Conservation (phyloP, 2,329 filamentous ascomycete species). For the Fusarium pilosicola region DNA sequence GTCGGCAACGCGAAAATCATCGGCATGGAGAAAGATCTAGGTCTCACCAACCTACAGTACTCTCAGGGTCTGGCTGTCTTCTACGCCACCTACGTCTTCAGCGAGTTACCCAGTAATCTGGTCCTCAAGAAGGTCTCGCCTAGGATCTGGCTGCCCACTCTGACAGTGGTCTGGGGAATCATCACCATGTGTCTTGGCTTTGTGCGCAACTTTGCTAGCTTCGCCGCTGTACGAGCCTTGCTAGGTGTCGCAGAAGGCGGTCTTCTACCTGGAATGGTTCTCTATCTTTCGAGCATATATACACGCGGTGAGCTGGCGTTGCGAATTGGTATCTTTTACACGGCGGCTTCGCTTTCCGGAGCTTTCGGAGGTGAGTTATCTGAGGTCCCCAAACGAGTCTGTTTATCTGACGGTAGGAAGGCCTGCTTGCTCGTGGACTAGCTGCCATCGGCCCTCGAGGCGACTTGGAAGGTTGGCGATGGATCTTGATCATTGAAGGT, state of each 20-base stretch:
- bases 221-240: conserved; percentile 56
- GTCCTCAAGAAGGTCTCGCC: conserved; percentile 70
- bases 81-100: conserved; percentile 70
- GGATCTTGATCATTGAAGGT: conserved; percentile 1
- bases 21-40: conserved; percentile 66
- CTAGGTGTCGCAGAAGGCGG: conserved; percentile 45
- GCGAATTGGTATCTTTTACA: conserved; percentile 73
- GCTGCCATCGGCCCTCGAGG: neutral
- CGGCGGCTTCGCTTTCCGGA: conserved; percentile 60
- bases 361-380: neutral
- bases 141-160: conserved; percentile 66
- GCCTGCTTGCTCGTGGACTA: conserved; percentile 2
- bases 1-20: conserved; percentile 76
- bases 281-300: conserved; percentile 73
- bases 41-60: conserved; percentile 70
- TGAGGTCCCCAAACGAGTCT: accelerated
- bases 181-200: conserved; percentile 68
- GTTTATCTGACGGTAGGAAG: neutral
- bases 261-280: conserved; percentile 68
- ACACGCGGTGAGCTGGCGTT: conserved; percentile 68
- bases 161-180: conserved; percentile 67
- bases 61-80: conserved; percentile 72
- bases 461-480: neutral
- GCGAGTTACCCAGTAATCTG: conserved; percentile 72
- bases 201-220: conserved; percentile 63